A percentile compares a stretch with the other conserved stretches of the same genome.
Conservation (phyloP, 176 grass and related monocot genomes). For the sorghum (Sorghum bicolor) region DNA sequence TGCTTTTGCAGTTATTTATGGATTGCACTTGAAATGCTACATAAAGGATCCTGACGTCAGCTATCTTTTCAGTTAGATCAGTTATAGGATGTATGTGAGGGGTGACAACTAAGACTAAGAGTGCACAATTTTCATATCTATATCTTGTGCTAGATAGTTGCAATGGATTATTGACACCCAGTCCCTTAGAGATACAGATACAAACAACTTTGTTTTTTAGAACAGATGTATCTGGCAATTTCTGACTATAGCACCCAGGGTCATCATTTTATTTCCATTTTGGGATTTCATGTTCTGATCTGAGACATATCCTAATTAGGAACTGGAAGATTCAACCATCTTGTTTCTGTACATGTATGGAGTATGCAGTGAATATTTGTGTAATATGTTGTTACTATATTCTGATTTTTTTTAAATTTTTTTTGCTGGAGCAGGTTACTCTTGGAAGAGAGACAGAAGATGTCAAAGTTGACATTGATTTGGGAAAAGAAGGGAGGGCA, state of each 20-base stretch:
- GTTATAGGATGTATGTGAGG: not conserved
- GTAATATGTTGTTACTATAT: slow-evolving; percentile 9
- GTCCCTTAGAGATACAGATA: not conserved
- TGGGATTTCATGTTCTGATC: slow-evolving; percentile 1
- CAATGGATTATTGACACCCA: not conserved
- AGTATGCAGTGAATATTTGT: slow-evolving; percentile 22
- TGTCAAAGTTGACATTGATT: slow-evolving; percentile 93
- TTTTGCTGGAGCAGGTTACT: slow-evolving; percentile 56
- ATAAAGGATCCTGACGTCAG: slow-evolving; percentile 78
- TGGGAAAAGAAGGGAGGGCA: slow-evolving; percentile 87
- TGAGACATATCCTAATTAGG: not conserved
- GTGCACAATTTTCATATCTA: not conserved
- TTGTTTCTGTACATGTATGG: slow-evolving; percentile 14
- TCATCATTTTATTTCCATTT: not conserved
- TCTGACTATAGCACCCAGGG: not conserved
- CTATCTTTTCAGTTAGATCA: slow-evolving; percentile 8
- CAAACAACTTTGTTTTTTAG: not conserved
- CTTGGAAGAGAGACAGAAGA: slow-evolving; percentile 96
- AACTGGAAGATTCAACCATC: not conserved
- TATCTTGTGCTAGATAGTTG: slow-evolving; percentile 6
- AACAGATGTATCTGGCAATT: not conserved
- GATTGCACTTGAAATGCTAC: slow-evolving; percentile 71
- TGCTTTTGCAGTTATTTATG: slow-evolving; percentile 86
- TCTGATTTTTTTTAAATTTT: slow-evolving; percentile 15
- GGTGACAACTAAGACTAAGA: not conserved